Percentiles rank a stretch among this genome's conserved stretches.
These are phyloP conservation scores for Chlorella sorokiniana DNA, from an alignment of 139 green algal species.

Conservation along the genomic window DNA sequence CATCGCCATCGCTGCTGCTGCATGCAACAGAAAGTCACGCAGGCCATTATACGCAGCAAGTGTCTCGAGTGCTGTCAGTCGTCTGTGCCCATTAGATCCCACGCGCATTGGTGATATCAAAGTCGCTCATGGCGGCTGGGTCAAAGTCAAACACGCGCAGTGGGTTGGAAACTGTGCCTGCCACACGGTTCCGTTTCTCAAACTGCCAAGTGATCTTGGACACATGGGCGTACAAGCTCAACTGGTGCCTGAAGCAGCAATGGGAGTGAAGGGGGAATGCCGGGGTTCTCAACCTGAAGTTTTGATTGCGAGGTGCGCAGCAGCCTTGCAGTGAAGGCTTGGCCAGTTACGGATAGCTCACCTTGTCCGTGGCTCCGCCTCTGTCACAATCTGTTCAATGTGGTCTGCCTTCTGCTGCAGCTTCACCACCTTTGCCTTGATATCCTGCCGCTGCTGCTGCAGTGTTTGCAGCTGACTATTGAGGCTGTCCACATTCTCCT, in stretches of 20 bases:
- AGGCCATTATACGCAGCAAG: too few relatives aligned
- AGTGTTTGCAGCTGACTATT: constrained; percentile 30
- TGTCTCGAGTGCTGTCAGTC: too few relatives aligned
- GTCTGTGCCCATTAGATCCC: constrained; percentile 38
- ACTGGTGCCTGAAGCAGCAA: constrained; percentile 53
- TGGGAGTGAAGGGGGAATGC: not conserved
- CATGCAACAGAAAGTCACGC: too few relatives aligned
- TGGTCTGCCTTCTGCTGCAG: constrained; percentile 21
- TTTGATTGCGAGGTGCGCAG: not conserved
- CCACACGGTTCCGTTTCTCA: constrained; percentile 42
- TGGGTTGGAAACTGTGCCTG: constrained; percentile 50
- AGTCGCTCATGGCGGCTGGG: constrained; percentile 1
- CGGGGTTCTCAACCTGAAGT: not conserved
- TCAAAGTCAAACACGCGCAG: constrained; percentile 42
- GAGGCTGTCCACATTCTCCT: constrained; percentile 23
- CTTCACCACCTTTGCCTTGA: constrained; percentile 17
- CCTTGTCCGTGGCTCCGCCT: constrained; percentile 37
- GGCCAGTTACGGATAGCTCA: too few relatives aligned
- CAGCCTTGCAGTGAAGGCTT: too few relatives aligned
- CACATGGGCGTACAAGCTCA: constrained; percentile 70
- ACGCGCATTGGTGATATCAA: constrained; percentile 37
- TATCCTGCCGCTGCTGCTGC: constrained; percentile 7
- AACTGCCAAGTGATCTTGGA: constrained; percentile 62
- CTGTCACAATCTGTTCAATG: constrained; percentile 31
- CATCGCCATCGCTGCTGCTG: too few relatives aligned